Evolutionary conservation across 2,329 filamentous ascomycete species (phyloP).

Genomic region (Alternaria tenuissima): DNA sequence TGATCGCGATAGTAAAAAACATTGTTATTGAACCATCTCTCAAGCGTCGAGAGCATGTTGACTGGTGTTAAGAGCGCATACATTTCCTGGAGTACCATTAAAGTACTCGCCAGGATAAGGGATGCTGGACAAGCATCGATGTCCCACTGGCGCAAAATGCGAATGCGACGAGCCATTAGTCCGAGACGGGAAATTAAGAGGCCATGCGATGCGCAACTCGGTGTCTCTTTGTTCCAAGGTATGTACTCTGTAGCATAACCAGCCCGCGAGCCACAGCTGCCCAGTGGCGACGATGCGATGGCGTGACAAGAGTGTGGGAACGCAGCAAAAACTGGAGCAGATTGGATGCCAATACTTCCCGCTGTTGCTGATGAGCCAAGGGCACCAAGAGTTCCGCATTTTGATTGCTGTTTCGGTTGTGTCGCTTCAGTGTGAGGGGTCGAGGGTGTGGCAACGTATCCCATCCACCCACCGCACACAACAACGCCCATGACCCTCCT

Average conservation of each 20-base stretch:
- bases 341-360: slow-evolving; percentile 11
- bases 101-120: background rate
- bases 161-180: slow-evolving; percentile 1
- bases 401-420: slow-evolving; percentile 9
- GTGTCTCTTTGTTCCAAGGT: background rate
- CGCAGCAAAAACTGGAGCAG: slow-evolving; percentile 2
- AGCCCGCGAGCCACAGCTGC: background rate
- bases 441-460: background rate
- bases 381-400: slow-evolving; percentile 10
- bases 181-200: background rate
- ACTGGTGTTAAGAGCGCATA: background rate
- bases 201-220: background rate
- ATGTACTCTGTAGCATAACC: background rate
- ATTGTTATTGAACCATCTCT: background rate
- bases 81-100: background rate
- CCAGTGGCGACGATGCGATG: background rate
- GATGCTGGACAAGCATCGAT: background rate
- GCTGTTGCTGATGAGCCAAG: slow-evolving; percentile 5
- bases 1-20: background rate
- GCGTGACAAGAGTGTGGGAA: slow-evolving; percentile 1
- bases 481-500: background rate
- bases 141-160: background rate
- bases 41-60: background rate
- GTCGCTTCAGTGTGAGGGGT: background rate
- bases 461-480: background rate